Base-by-base conservation (phyloP, 1,284 basidiomycete genomes). In the Sanguinoderma infundibulare region DNA sequence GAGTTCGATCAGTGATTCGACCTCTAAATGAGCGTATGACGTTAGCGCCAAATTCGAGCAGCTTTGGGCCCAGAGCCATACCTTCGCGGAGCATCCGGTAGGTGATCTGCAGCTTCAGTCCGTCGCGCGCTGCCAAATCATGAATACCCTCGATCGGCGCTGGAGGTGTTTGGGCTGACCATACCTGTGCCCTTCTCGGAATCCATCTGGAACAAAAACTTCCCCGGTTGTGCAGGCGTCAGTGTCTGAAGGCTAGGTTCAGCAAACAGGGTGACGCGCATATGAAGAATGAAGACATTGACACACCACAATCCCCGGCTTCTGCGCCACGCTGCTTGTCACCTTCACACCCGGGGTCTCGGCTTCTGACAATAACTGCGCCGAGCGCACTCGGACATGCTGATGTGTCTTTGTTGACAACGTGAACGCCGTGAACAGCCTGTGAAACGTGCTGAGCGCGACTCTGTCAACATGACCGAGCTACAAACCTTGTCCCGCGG, bases 11-110 rank as follows among this genome's bases (percentile, higher is more conserved):
- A 90, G 71, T 9, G 79, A 77, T 67, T 87, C 85, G 8, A 89
- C 84, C 76, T 90, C 90, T 90, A 67, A 26, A 35, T 10, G 12
- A 7, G n/a, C n/a, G n/a, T n/a, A 30, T 14, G 39, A 22, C 26
- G 22, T 46, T 15, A 38, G 39, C 38, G 15, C 12, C 7, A n/a
- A 30, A 46, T 10, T 30, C 17, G 34, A 52, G 28, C 58, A 6
- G 20, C 36, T 36, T 34, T 34, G 32, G 24, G 22, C 26, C 51
- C 9, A 52, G 56, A 12, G 22, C 35, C 54, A 5, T 26, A 92
- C 92, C 92, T 82, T 94, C 90, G 17, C 85, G 84, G 35, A 94
- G 75, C 74, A 88, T 85, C 28, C 90, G 84, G 73, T 92, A 95
- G 53, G 77, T 81, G 56, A 95, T 85, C 24, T 80, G 75, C 30